Evolutionary conservation across 208 protist species (phyloP), one percentile per base, ranked within the genome.

Genomic region (Crithidia sp.): DNA sequence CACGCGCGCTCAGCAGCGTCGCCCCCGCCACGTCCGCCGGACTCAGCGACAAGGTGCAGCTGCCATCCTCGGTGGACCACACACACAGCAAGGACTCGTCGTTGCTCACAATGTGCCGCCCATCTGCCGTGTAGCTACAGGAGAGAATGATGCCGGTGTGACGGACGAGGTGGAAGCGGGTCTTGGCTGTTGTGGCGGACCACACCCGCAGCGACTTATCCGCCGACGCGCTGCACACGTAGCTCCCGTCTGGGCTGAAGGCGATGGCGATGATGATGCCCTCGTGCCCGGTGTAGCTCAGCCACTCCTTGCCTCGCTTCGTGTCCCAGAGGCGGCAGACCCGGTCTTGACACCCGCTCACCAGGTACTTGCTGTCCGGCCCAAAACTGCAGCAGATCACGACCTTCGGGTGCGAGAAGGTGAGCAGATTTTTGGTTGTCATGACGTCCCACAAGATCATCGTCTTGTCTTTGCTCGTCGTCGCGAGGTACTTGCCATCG

Each of bases 371-470:
- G 77, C 87, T 91, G 64, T 97, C 91, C 4, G 89, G 87, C n/a
- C 77, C 77, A 71, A 97, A 97, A 70, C 84, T 86, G 69, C 93
- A 97, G 77, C 93, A 97, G 66, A 97, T 96, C 19, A 95, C 91
- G 39, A 95, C 90, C 69, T 93, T 94, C 9, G 85, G 83, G 67
- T 97, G 93, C 54, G 79, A 63, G 43, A 94, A 90, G 50, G 82
- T 86, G 13, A 88, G 77, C 44, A 97, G 54, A 50, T 87, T 63
- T 79, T 95, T 95, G 16, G 82, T 85, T 17, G 90, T 92, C 65
- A 87, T 83, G 54, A 92, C 90, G 57, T 97, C 93, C 91, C 93
- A 97, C 60, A 97, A 55, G n/a, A 92, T 89, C 79, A 97, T 90
- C 13, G 86, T 90, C 67, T 88, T 82, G 69, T 97, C 93, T 54